These are phyloP conservation scores for Ballota nigra DNA, from an alignment of 257 asterid genomes.

Conservation along the genomic window DNA sequence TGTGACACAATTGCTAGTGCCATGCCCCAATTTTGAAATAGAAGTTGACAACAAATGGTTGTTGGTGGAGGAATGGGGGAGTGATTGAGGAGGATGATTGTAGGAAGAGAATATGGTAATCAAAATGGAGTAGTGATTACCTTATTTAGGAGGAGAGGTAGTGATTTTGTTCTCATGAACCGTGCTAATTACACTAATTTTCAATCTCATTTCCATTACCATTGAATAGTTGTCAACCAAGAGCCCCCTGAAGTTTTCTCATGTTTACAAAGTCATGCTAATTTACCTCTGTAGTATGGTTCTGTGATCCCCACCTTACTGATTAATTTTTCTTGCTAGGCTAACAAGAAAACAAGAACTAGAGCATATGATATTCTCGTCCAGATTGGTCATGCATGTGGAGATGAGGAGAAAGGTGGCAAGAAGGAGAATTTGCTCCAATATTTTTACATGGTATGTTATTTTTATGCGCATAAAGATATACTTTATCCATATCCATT, in stretches of 20 bases:
- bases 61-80: too few species aligned
- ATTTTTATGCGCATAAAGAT: slow-evolving; percentile 10
- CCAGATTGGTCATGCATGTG: slow-evolving; percentile 88
- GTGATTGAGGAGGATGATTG: too few species aligned
- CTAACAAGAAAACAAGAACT: slow-evolving; percentile 87
- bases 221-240: too few species aligned
- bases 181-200: too few species aligned
- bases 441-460: slow-evolving; percentile 70
- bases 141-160: too few species aligned
- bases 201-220: too few species aligned
- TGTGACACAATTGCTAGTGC: too few species aligned
- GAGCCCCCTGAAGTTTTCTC: neutral
- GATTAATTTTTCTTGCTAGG: slow-evolving; percentile 39
- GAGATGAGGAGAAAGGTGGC: slow-evolving; percentile 68
- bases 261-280: neutral
- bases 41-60: too few species aligned
- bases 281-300: neutral
- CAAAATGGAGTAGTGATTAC: too few species aligned
- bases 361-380: slow-evolving; percentile 93
- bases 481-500: slow-evolving; percentile 6
- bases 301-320: slow-evolving; percentile 9
- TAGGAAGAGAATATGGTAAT: too few species aligned
- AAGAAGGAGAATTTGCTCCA: slow-evolving; percentile 54
- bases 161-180: too few species aligned
- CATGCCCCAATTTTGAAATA: too few species aligned